Conservation (phyloP, 768 basidiomycete genomes). For the Rhodosporidiobolus sp. region DNA sequence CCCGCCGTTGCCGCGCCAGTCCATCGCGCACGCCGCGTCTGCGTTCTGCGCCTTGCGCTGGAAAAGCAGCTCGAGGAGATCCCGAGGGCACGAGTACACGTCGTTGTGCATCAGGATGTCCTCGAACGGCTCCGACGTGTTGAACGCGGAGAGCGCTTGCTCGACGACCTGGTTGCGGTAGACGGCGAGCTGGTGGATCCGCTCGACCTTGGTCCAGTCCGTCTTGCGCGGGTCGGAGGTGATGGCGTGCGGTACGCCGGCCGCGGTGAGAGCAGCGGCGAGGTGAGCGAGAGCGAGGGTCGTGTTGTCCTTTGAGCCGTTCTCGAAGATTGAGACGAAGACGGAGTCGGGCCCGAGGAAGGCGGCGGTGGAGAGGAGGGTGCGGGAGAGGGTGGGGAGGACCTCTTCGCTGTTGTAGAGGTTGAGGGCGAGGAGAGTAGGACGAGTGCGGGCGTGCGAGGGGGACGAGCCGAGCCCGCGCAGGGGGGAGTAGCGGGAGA, state of each 20-base stretch:
- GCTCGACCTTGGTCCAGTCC: slow-evolving; percentile 39
- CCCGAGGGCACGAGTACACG: slow-evolving; percentile 38
- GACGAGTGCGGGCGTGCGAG: background rate
- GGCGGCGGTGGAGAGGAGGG: slow-evolving; percentile 34
- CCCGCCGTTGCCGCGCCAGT: slow-evolving; percentile 40
- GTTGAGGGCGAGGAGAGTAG: slow-evolving; percentile 43
- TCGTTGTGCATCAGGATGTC: slow-evolving; percentile 45
- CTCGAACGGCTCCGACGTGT: slow-evolving; percentile 7
- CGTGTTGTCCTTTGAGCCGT: slow-evolving; percentile 44
- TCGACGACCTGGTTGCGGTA: slow-evolving; percentile 44
- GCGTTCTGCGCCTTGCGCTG: slow-evolving; percentile 37
- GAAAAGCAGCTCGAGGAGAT: slow-evolving; percentile 39
- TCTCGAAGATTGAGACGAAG: slow-evolving; percentile 45
- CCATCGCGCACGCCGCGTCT: slow-evolving; percentile 45
- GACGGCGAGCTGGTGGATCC: slow-evolving; percentile 44
- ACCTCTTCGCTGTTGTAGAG: slow-evolving; percentile 43
- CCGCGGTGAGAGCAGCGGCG: slow-evolving; percentile 28
- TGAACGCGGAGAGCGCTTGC: slow-evolving; percentile 30
- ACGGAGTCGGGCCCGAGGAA: slow-evolving; percentile 40
- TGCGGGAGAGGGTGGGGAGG: slow-evolving; percentile 33
- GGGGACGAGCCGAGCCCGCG: background rate
- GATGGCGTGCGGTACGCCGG: slow-evolving; percentile 36
- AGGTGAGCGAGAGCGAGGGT: slow-evolving; percentile 39
- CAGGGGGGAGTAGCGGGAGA: slow-evolving; percentile 4
- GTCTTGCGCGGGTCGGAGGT: slow-evolving; percentile 36